Evolutionary conservation across 306 rosid genomes (phyloP).

Genomic region (Prunus persica): Prunus_persica_NCBIv2 NC_034011.1:24399001-24399500

Average conservation of each 20-base stretch:
- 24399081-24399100: conserved; percentile 79
- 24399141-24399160: conserved; percentile 87
- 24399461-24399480: conserved; percentile 75
- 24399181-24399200: conserved; percentile 98
- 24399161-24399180: conserved; percentile 86
- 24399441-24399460: conserved; percentile 94
- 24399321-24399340: conserved; percentile 83
- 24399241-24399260: background rate
- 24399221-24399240: background rate
- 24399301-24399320: conserved; percentile 85
- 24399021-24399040: conserved; percentile 2
- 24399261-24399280: conserved; percentile 6
- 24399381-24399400: background rate
- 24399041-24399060: conserved; percentile 27
- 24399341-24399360: background rate
- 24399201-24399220: conserved; percentile 4
- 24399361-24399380: background rate
- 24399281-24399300: conserved; percentile 38
- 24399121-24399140: conserved; percentile 68
- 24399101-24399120: conserved; percentile 84
- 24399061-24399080: conserved; percentile 80
- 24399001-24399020: background rate
- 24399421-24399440: conserved; percentile 51
- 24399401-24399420: conserved; percentile 4
- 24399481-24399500: conserved; percentile 79